A percentile compares a stretch with the other conserved stretches of the same genome.
Evolutionary conservation across 78 protist genomes (phyloP).

Genomic region (Dictyostelium capitatum): DNA sequence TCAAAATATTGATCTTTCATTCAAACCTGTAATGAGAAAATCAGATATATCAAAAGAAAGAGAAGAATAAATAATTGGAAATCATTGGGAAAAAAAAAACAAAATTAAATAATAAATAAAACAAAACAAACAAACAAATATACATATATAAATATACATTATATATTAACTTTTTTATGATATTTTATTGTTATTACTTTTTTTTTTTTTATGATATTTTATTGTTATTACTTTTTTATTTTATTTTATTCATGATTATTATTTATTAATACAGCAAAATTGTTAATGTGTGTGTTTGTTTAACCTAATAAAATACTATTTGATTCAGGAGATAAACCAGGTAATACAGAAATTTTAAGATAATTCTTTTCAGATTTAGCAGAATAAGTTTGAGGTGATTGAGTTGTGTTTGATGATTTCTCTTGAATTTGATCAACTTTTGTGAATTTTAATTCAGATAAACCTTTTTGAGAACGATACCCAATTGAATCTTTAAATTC

Average conservation of each 20-base stretch:
- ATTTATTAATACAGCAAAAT: neutral
- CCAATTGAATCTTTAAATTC: conserved; percentile 44
- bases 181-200: no score
- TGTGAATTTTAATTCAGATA: conserved; percentile 20
- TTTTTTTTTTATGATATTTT: no score
- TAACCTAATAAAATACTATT: neutral
- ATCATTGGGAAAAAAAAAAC: neutral
- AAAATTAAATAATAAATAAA: neutral
- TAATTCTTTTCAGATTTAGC: conserved; percentile 16
- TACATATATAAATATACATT: no score
- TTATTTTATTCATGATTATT: neutral
- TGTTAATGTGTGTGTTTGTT: neutral
- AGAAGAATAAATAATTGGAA: neutral
- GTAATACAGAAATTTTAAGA: conserved; percentile 35
- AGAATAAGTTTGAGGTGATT: neutral
- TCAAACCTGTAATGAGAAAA: conserved; percentile 51
- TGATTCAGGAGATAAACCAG: conserved; percentile 42
- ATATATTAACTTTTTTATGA: no score
- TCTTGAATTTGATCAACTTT: conserved; percentile 31
- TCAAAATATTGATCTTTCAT: conserved; percentile 51
- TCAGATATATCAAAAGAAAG: conserved; percentile 1
- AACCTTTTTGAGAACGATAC: conserved; percentile 65
- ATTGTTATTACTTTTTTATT: neutral
- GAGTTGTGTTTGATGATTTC: neutral
- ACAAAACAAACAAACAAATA: neutral